Percentiles rank a stretch among this genome's conserved stretches.
Evolutionary conservation across 2,329 filamentous ascomycete species (phyloP).

Genomic region (Beauveria varroae): DNA sequence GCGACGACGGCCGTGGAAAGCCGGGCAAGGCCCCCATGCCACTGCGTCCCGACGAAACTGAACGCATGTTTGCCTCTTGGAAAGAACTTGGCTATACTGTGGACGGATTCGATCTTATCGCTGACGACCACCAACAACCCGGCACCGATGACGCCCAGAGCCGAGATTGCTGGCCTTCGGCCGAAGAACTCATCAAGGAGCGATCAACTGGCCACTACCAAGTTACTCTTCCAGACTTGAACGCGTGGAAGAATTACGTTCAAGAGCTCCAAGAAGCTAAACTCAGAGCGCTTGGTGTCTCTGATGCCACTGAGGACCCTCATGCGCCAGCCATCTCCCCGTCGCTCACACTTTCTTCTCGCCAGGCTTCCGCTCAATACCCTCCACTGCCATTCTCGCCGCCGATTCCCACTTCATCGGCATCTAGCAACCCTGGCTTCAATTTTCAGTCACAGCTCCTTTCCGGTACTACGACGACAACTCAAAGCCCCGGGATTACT

Average conservation of each 20-base stretch:
- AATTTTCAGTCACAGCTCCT: conserved; percentile 53
- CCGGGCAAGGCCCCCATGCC: conserved; percentile 46
- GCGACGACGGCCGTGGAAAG: conserved; percentile 58
- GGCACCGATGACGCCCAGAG: conserved; percentile 51
- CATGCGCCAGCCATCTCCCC: conserved; percentile 58
- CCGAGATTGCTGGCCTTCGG: conserved; percentile 58
- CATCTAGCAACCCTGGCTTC: conserved; percentile 60
- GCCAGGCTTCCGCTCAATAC: conserved; percentile 66
- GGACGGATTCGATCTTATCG: conserved; percentile 58
- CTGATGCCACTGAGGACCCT: conserved; percentile 66
- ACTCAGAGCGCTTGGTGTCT: conserved; percentile 83
- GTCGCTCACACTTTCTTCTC: conserved; percentile 51
- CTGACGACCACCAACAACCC: conserved; percentile 31
- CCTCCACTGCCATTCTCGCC: conserved; percentile 76
- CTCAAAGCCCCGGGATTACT: conserved; percentile 56
- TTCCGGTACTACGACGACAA: conserved; percentile 50
- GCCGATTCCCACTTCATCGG: conserved; percentile 71
- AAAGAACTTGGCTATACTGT: conserved; percentile 62
- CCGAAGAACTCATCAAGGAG: conserved; percentile 50
- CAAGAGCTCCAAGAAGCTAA: conserved; percentile 83
- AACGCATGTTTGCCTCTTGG: conserved; percentile 58
- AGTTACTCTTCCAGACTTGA: conserved; percentile 64
- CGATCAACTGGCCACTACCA: conserved; percentile 44
- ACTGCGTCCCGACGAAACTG: conserved; percentile 46
- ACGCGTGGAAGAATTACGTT: conserved; percentile 69